These are phyloP conservation scores for Hawksworthiomyces lignivorus DNA, from an alignment of 2,329 filamentous ascomycete species.

Conservation along the genomic window DNA sequence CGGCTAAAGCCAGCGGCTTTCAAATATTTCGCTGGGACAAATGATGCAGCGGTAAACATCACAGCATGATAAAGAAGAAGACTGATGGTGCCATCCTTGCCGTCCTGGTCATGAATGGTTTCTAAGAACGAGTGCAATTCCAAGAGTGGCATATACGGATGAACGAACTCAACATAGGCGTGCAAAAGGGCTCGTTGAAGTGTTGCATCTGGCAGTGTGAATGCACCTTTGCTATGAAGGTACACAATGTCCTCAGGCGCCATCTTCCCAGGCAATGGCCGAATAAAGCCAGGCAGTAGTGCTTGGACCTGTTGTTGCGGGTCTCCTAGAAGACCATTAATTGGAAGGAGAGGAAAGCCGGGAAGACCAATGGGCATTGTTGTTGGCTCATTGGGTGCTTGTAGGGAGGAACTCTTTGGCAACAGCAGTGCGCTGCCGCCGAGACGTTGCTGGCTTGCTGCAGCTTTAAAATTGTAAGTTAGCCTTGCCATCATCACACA, in stretches of 20 bases:
- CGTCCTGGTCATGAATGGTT: constrained; percentile 58
- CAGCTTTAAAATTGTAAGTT: too few species aligned
- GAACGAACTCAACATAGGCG: constrained; percentile 80
- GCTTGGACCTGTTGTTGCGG: constrained; percentile 23
- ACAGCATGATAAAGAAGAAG: constrained; percentile 86
- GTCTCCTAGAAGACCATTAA: constrained; percentile 20
- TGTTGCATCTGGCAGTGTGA: constrained; percentile 61
- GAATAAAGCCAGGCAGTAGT: constrained; percentile 62
- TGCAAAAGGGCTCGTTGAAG: constrained; percentile 76
- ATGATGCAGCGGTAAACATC: constrained; percentile 88
- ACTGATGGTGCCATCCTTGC: constrained; percentile 64
- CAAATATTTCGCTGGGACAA: constrained; percentile 72
- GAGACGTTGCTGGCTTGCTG: constrained; percentile 5
- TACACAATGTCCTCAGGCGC: constrained; percentile 77
- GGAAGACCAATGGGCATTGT: constrained; percentile 5
- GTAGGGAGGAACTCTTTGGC: constrained; percentile 6
- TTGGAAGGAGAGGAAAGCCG: constrained; percentile 14
- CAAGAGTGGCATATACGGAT: constrained; percentile 88
- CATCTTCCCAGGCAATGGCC: constrained; percentile 69
- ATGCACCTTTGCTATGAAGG: constrained; percentile 73
- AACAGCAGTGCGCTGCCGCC: constrained; percentile 8
- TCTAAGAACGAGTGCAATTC: constrained; percentile 56
- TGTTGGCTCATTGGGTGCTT: not conserved
- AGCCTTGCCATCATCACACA: too few species aligned
- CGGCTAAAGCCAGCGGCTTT: constrained; percentile 68